Base-by-base conservation (phyloP, 2,329 filamentous ascomycete genomes). In the Hypoxylon sp. region DNA sequence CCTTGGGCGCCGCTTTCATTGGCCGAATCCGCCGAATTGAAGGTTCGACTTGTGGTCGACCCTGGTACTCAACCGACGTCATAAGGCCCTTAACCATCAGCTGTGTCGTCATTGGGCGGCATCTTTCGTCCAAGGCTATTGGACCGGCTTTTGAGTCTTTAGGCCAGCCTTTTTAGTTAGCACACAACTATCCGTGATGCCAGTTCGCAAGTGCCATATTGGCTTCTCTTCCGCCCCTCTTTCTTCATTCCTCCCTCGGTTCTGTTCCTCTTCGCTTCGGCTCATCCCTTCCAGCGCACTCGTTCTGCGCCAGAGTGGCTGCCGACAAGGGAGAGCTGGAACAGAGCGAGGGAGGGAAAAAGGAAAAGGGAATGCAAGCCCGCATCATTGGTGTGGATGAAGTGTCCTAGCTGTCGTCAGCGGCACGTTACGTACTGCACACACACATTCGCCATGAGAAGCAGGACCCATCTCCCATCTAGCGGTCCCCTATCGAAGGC, bases 21-120 rank as follows among this genome's bases (percentile, higher is more conserved):
- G 68, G 65, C 50, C 54, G 59, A 60, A 61, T 42, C 61, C 66
- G 52, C 60, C 61, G 53, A 61, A 52, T 64, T 61, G 65, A 60
- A 48, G 61, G 51, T 26, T 64, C 50, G 58, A 64, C 36, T 62
- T 59, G 65, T 63, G 56, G 49, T 51, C 52, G 40, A 67, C 65
- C 64, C 66, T 62, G 61, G 64, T 45, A 65, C 20, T 52, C 51
- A 44, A 64, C 33, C 68, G 70, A 73, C 72, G 71, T 74, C 72
- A 73, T 73, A 69, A 67, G 67, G 57, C 60, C 62, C 66, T 53
- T 56, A 52, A 61, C 49, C 50, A 49, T 51, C 63, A 65, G 63
- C 71, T 63, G 71, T 73, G 72, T 71, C 72, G 71, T 74, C 70
- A 71, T 72, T 68, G 62, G 61, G 64, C 65, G 54, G 69, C 48